These are phyloP conservation scores for Tetrahymena malaccensis DNA, from an alignment of 73 alveolate species.

Conservation along the genomic window DNA sequence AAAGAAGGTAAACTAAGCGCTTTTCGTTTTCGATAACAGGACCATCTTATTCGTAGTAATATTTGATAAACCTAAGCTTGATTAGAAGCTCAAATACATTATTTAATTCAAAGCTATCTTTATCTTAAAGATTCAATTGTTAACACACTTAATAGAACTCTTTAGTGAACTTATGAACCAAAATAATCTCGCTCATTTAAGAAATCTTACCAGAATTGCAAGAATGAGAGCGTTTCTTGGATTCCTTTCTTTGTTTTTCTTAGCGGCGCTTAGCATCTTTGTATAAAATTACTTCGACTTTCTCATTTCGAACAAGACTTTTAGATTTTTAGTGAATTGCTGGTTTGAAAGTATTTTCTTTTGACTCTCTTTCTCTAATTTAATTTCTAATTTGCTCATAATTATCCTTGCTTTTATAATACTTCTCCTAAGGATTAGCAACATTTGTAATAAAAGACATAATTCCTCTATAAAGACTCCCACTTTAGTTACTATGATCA, in stretches of 20 bases:
- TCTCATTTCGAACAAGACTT: constrained; percentile 1
- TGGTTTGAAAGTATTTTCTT: constrained; percentile 12
- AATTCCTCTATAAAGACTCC: not conserved
- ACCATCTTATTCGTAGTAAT: not conserved
- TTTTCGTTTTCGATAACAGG: not conserved
- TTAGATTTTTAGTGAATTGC: constrained; percentile 24
- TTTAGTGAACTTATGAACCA: not conserved
- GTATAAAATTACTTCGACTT: not conserved
- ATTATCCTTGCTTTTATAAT: not conserved
- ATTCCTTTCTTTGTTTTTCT: constrained; percentile 5
- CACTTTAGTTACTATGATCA: not conserved
- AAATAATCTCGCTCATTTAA: not conserved
- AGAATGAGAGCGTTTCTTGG: not conserved
- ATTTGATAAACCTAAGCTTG: not conserved
- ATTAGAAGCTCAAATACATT: not conserved
- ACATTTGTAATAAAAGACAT: not conserved
- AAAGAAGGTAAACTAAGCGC: not conserved
- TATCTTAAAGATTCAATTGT: not conserved
- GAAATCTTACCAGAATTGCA: not conserved
- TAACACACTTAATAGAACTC: not conserved
- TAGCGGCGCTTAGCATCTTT: constrained; percentile 20
- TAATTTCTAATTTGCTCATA: not conserved
- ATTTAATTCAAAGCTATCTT: not conserved
- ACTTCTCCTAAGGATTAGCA: not conserved
- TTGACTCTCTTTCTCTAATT: not conserved